Conservation (phyloP, 2,329 filamentous ascomycete species). For the Ophiosphaerella korrae region DNA sequence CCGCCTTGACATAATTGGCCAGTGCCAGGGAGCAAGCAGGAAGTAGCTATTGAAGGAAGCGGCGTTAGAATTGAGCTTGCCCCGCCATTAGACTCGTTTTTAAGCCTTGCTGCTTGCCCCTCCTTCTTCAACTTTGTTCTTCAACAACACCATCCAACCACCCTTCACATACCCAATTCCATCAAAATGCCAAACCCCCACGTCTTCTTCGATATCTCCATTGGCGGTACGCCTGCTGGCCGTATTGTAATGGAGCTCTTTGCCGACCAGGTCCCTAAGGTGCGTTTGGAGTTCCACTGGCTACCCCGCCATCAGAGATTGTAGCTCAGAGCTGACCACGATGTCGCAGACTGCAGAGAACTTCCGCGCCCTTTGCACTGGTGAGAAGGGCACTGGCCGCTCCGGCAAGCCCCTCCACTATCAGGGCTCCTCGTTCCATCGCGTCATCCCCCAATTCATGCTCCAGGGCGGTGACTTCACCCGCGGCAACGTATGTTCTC, state of each 20-base stretch:
- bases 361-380: slow-evolving; percentile 91
- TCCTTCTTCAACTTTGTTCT: slow-evolving; percentile 9
- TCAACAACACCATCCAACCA: slow-evolving; percentile 16
- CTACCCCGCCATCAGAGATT: slow-evolving; percentile 29
- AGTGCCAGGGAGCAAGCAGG: background rate
- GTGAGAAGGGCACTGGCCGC: slow-evolving; percentile 86
- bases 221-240: slow-evolving; percentile 73
- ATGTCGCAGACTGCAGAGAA: slow-evolving; percentile 78
- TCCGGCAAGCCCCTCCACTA: slow-evolving; percentile 85
- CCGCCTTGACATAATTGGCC: background rate
- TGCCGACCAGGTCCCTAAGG: slow-evolving; percentile 69
- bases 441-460: slow-evolving; percentile 98
- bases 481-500: slow-evolving; percentile 75
- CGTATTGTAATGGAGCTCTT: slow-evolving; percentile 83
- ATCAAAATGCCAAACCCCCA: slow-evolving; percentile 57
- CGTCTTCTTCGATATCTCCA: slow-evolving; percentile 91
- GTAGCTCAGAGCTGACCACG: slow-evolving; percentile 15
- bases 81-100: background rate
- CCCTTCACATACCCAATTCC: slow-evolving; percentile 13
- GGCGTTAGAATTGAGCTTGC: background rate
- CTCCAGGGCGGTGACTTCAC: slow-evolving; percentile 98
- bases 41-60: too few species aligned
- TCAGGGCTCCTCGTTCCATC: slow-evolving; percentile 90
- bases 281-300: slow-evolving; percentile 7
- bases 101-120: background rate